These are phyloP conservation scores for Trametes cubensis DNA, from an alignment of 768 basidiomycete species.

Conservation along the genomic window DNA sequence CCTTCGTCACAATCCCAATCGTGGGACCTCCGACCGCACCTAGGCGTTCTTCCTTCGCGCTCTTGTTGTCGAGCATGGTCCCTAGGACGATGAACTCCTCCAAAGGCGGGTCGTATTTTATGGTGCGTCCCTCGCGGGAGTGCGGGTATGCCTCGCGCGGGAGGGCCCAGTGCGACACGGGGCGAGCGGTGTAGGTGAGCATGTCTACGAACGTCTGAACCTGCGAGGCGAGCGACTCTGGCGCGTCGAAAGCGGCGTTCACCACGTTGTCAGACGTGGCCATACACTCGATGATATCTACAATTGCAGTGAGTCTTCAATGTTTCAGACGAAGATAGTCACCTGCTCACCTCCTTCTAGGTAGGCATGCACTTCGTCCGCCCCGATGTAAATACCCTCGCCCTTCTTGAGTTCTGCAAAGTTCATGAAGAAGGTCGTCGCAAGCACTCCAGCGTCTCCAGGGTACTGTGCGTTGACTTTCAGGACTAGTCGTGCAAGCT, in stretches of 20 bases:
- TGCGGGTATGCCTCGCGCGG: conserved; percentile 22
- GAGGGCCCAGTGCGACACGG: conserved; percentile 29
- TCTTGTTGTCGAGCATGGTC: conserved; percentile 21
- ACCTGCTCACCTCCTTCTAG: conserved; percentile 50
- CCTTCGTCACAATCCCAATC: conserved; percentile 32
- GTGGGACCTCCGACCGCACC: conserved; percentile 27
- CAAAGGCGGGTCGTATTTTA: conserved; percentile 31
- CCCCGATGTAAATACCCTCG: conserved; percentile 55
- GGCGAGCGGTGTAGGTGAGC: conserved; percentile 34
- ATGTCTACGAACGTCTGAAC: conserved; percentile 28
- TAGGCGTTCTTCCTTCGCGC: conserved; percentile 18
- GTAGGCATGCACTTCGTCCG: conserved; percentile 62
- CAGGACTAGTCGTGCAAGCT: conserved; percentile 39
- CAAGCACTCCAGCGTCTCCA: conserved; percentile 57
- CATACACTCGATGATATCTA: conserved; percentile 68
- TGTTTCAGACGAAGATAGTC: not conserved
- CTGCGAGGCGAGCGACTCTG: conserved; percentile 21
- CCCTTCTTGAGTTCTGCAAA: conserved; percentile 52
- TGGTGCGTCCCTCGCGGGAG: conserved; percentile 22
- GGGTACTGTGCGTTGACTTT: conserved; percentile 53
- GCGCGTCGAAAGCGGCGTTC: conserved; percentile 48
- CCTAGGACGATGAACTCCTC: conserved; percentile 36
- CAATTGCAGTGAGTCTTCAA: not conserved
- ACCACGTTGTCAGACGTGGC: conserved; percentile 61
- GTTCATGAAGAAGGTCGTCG: conserved; percentile 54